These are phyloP conservation scores for Fusarium torreyae DNA, from an alignment of 2,329 filamentous ascomycete species.

Conservation along the genomic window DNA sequence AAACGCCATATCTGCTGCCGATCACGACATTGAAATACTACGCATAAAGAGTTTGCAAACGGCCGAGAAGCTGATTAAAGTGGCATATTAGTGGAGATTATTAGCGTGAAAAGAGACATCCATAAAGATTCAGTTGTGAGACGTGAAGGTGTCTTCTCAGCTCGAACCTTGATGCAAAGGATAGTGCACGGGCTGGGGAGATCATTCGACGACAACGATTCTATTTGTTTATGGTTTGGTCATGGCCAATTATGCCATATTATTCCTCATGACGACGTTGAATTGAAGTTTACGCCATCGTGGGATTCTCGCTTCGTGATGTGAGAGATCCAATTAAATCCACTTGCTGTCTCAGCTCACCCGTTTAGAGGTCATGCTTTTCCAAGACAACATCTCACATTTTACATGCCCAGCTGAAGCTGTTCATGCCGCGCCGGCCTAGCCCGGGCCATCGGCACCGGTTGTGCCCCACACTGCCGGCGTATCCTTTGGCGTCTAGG, in stretches of 20 bases:
- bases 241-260: slow-evolving; percentile 40
- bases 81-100: slow-evolving; percentile 37
- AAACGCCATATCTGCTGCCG: slow-evolving; percentile 42
- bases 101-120: slow-evolving; percentile 24
- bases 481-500: slow-evolving; percentile 3
- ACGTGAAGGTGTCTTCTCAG: slow-evolving; percentile 5
- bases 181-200: background rate
- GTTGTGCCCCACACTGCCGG: slow-evolving; percentile 27
- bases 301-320: slow-evolving; percentile 13
- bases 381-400: slow-evolving; percentile 11
- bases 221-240: slow-evolving; percentile 24
- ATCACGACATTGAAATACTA: slow-evolving; percentile 48
- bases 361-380: slow-evolving; percentile 3
- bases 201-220: slow-evolving; percentile 13
- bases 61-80: slow-evolving; percentile 32
- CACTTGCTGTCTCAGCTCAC: slow-evolving; percentile 7
- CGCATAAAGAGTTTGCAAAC: slow-evolving; percentile 31
- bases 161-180: background rate
- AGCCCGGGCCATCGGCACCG: slow-evolving; percentile 33
- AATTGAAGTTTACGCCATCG: slow-evolving; percentile 28
- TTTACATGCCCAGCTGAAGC: slow-evolving; percentile 15
- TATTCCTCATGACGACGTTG: slow-evolving; percentile 33
- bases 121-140: background rate
- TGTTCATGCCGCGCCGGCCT: slow-evolving; percentile 16
- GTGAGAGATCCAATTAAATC: slow-evolving; percentile 25